phyloP scores from a whole-genome alignment of 345 rosid species.

The Pseudoturritis turrita region DNA sequence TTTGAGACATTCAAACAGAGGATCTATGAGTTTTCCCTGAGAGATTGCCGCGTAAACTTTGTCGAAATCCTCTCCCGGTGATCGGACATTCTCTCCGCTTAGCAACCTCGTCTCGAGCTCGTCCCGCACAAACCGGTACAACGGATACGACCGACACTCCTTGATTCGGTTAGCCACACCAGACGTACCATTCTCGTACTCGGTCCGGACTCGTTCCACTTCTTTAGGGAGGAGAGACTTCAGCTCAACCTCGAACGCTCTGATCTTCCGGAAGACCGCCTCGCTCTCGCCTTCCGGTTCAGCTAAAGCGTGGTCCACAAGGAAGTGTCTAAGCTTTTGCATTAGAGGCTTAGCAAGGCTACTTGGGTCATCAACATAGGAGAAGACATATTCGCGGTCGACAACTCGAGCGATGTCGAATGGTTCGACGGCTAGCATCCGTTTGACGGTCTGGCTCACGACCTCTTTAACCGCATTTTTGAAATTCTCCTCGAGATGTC shows the following conservation, averaged over 20 bases:
- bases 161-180: constrained; percentile 42
- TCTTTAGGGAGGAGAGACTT: constrained; percentile 41
- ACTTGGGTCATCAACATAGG: too few species aligned
- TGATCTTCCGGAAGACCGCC: constrained; percentile 41
- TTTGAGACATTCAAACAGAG: constrained; percentile 48
- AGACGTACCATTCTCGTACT: constrained; percentile 38
- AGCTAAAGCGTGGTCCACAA: constrained; percentile 40
- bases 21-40: constrained; percentile 47
- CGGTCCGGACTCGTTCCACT: constrained; percentile 41
- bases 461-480: too few species aligned
- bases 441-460: too few species aligned
- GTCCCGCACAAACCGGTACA: constrained; percentile 50
- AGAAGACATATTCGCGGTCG: too few species aligned
- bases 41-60: constrained; percentile 46
- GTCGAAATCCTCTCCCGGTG: constrained; percentile 62
- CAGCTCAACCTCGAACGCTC: constrained; percentile 45
- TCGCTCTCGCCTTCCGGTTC: too few species aligned
- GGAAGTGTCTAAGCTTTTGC: constrained; percentile 49
- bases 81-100: constrained; percentile 45
- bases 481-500: too few species aligned
- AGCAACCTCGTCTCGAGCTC: constrained; percentile 36
- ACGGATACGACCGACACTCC: constrained; percentile 58
- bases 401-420: too few species aligned
- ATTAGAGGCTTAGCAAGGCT: constrained; percentile 44
- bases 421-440: too few species aligned